A percentile compares a stretch with the other conserved stretches of the same genome.
phyloP scores from a whole-genome alignment of 352 stramenopile species.

The Pythium folliculosum region DNA sequence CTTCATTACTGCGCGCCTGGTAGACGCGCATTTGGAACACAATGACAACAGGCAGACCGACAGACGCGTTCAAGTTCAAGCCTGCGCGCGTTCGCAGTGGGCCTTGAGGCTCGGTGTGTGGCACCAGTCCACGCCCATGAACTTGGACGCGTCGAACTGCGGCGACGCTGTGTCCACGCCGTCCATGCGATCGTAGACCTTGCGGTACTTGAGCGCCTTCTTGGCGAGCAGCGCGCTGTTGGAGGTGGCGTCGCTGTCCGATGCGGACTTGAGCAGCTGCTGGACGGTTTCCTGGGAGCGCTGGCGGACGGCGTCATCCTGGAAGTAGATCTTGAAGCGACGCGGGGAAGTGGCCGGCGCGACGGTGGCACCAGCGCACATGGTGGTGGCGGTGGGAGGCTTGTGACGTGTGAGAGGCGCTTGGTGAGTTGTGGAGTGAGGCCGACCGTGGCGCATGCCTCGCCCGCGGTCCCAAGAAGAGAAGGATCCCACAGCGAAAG shows the following conservation, averaged over 20 bases:
- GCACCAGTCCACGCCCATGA: slow-evolving; percentile 53
- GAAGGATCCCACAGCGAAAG: no score
- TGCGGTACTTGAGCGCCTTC: slow-evolving; percentile 35
- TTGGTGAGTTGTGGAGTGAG: no score
- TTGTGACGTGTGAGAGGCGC: no score
- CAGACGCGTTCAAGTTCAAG: background rate
- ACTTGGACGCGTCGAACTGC: slow-evolving; percentile 54
- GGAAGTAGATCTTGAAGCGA: slow-evolving; percentile 27
- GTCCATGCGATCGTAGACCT: slow-evolving; percentile 24
- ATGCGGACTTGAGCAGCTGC: background rate
- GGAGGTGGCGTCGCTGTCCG: background rate
- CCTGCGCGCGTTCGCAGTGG: slow-evolving; percentile 4
- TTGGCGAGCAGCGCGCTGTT: slow-evolving; percentile 16
- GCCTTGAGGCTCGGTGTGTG: slow-evolving; percentile 13
- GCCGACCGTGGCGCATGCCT: no score
- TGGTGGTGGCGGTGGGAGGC: background rate
- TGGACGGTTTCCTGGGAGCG: slow-evolving; percentile 2
- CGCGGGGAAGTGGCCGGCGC: slow-evolving; percentile 1
- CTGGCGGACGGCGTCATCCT: slow-evolving; percentile 21
- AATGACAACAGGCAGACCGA: no score
- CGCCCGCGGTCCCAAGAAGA: no score
- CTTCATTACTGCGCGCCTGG: no score
- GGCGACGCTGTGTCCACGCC: slow-evolving; percentile 36
- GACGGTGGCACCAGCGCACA: slow-evolving; percentile 7
- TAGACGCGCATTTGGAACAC: background rate